Base-by-base conservation (phyloP, 2,329 filamentous ascomycete genomes). In the Diplodia intermedia region DNA sequence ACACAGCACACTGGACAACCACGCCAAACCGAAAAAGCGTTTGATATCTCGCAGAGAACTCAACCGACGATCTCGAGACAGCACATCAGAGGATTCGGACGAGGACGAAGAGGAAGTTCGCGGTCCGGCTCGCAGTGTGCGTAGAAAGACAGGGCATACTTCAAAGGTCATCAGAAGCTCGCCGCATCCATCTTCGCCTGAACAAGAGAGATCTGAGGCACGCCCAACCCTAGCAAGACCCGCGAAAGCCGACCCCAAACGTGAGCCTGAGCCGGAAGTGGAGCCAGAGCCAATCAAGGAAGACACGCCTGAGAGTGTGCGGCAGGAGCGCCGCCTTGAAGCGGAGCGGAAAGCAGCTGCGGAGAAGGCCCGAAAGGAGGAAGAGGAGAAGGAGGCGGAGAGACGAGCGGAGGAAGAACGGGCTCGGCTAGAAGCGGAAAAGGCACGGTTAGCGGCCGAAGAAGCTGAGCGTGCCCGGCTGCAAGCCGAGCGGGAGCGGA, bases 31-130 rank as follows among this genome's bases (percentile, higher is more conserved):
- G 76, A 52, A 74, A 67, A 67, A 65, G 76, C 36, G 78, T 7
- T 63, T 80, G 29, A 74, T 78, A 71, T 77, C 76, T 62, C 75
- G 76, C 12, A 77, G 77, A 70, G 76, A 78, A 67, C 77, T 78
- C 71, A 68, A 68, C 15, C 57, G 76, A 74, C 18, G 77, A 72
- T 29, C 75, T 73, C 57, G 66, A 38, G 66, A 68, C 9, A 68
- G 66, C 23, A 23, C 57, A 20, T 63, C 66, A 6, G 57, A 60
- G 5, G 78, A 78, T 4, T 77, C 76, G 4, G 74, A 76, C 20
- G 77, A 78, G 2, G 76, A 78, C 56, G 78, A 74, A 65, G 77
- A 79, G 49, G 77, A 79, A 61, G 76, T 78, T n/a, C 76, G 77
- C 20, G 66, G 66, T 11, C 66, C 66, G 11, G 50, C 36, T 20